Conservation (phyloP, 192 early-diverging fungal species). For the Phlyctochytrium planicorne region DNA sequence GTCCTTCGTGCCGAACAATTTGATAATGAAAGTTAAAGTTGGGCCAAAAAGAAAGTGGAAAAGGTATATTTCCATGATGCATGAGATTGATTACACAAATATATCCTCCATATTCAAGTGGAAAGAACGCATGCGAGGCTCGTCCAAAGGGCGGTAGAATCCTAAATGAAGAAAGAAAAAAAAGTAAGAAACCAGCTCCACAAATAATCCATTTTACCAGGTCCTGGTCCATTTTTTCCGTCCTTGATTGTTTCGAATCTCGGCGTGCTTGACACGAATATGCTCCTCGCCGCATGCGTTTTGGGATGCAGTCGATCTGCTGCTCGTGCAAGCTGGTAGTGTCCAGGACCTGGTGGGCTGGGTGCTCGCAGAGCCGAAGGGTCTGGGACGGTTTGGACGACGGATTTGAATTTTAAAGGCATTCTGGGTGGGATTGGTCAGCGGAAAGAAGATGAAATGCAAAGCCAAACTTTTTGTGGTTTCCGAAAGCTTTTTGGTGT, state of each 20-base stretch:
- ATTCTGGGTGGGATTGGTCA: conserved; percentile 11
- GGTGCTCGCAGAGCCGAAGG: conserved; percentile 10
- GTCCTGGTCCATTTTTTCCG: conserved; percentile 26
- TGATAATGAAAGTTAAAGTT: too few species aligned
- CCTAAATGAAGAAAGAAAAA: conserved; percentile 14
- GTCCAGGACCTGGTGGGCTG: conserved; percentile 38
- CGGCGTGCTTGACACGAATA: conserved; percentile 34
- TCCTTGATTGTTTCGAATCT: conserved; percentile 30
- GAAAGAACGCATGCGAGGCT: conserved; percentile 25
- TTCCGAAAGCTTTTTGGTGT: conserved; percentile 11
- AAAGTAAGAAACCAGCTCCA: not conserved
- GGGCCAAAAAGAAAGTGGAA: too few species aligned
- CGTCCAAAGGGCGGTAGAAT: conserved; percentile 38
- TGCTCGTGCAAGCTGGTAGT: conserved; percentile 41
- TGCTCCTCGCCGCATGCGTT: conserved; percentile 10
- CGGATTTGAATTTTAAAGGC: conserved; percentile 32
- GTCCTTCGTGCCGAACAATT: too few species aligned
- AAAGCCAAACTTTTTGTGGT: conserved; percentile 8
- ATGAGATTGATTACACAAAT: conserved; percentile 1
- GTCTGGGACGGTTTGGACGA: conserved; percentile 24
- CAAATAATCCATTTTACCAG: conserved; percentile 18
- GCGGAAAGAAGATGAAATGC: conserved; percentile 5
- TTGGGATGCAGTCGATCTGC: conserved; percentile 24
- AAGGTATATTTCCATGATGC: too few species aligned
- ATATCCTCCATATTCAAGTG: conserved; percentile 23